Evolutionary conservation across 192 early-diverging fungal genomes (phyloP), one percentile per base, ranked within the genome.

Genomic region (Mortierella alpina): DNA sequence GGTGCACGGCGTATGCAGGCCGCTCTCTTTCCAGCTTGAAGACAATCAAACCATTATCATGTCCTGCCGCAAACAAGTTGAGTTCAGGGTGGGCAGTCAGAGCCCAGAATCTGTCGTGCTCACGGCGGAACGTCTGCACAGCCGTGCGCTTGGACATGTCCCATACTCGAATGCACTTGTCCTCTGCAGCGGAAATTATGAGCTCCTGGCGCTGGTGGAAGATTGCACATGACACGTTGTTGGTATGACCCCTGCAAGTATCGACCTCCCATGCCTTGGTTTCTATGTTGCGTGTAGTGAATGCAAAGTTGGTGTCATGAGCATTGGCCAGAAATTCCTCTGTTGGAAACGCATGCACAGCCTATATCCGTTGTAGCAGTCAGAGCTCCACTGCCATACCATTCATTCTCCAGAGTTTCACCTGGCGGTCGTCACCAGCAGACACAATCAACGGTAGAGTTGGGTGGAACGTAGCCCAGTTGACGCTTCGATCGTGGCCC

Each of bases 181-280:
- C 98, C 75, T 99, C 98, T 42, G 94, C 92, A 58, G 95, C 90
- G 11, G 94, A 96, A 53, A 99, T 82, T 63, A 99, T 96, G 49
- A 99, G 86, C 60, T 99, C 98, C 69, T 95, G 95, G 59, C 96
- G 94, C 17, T 96, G 96, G 75, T 99, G 97, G 90, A 99, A 99
- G 52, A 99, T 81, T 4, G 94, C 94, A 56, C 90, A 90, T 31
- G 94, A 96, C 40, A 99, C 95, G 66, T 98, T 98, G 90, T 97
- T 98, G 86, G 95, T 98, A 84, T 99, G 98, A 10, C 97, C 98
- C 40, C 98, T 92, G 88, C 96, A 98, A 22, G 96, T 97, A 77
- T 99, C 97, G n/a, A 99, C 94, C 82, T 99, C 98, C 98, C 98
- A 99, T 17, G 98, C 98, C 82, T 94, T 92, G 48, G 95, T 94